Conservation (phyloP, 2,329 filamentous ascomycete species). For the Aspergillus tubingensis region DNA sequence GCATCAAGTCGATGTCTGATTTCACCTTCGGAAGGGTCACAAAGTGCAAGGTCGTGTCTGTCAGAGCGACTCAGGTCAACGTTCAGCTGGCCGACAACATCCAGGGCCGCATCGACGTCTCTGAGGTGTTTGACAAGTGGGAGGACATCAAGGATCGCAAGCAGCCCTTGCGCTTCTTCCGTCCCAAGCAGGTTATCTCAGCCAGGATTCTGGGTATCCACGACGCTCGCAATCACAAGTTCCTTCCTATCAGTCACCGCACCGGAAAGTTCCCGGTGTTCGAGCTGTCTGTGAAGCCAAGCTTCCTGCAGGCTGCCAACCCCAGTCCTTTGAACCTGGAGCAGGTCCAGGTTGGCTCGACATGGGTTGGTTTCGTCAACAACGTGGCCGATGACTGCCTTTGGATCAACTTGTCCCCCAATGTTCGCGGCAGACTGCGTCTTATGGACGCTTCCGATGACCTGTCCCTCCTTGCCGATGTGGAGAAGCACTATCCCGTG, state of each 20-base stretch:
- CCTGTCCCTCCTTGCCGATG: conserved; percentile 72
- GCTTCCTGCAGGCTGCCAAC: conserved; percentile 54
- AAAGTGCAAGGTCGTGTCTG: conserved; percentile 75
- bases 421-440: conserved; percentile 79
- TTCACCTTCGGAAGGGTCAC: conserved; percentile 71
- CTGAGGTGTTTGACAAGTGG: conserved; percentile 85
- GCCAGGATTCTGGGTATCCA: conserved; percentile 85
- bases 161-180: conserved; percentile 74
- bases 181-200: conserved; percentile 67
- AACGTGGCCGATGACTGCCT: conserved; percentile 77
- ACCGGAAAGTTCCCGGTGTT: conserved; percentile 76
- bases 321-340: conserved; percentile 69
- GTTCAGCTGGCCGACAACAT: conserved; percentile 84
- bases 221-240: conserved; percentile 85
- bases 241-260: conserved; percentile 86
- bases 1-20: conserved; percentile 67
- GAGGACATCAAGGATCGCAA: conserved; percentile 83
- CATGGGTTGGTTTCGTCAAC: conserved; percentile 84
- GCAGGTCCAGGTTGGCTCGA: conserved; percentile 70
- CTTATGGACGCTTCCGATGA: conserved; percentile 86
- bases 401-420: conserved; percentile 90
- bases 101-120: conserved; percentile 89
- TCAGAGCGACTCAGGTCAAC: conserved; percentile 91
- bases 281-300: conserved; percentile 81
- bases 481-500: conserved; percentile 79